These are phyloP conservation scores for Salvia hispanica DNA, from an alignment of 257 asterid genomes.

Conservation along the genomic window DNA sequence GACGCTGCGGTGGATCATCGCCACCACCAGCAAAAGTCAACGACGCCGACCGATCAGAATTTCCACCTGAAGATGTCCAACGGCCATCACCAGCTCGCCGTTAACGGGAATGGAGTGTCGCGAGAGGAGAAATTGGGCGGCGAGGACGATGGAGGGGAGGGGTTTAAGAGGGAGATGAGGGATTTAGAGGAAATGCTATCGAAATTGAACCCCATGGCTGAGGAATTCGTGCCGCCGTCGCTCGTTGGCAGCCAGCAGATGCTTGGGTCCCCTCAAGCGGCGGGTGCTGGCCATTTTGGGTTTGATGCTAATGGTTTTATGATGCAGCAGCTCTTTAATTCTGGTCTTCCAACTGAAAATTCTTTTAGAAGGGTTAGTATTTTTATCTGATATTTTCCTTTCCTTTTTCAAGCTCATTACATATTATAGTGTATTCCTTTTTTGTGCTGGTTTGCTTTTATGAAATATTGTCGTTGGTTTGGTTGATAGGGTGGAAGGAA, in stretches of 20 bases:
- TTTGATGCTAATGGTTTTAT: slow-evolving; percentile 55
- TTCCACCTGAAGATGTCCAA: slow-evolving; percentile 42
- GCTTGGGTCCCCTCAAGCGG: slow-evolving; percentile 43
- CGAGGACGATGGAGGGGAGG: slow-evolving; percentile 53
- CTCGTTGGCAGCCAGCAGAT: slow-evolving; percentile 36
- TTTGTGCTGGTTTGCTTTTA: not conserved
- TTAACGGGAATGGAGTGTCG: slow-evolving; percentile 38
- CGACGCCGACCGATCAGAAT: slow-evolving; percentile 52
- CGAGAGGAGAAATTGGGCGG: slow-evolving; percentile 32
- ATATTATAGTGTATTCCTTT: not conserved
- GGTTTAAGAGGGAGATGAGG: slow-evolving; percentile 67
- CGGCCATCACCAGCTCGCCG: slow-evolving; percentile 38
- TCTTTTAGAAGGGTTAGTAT: slow-evolving; percentile 65
- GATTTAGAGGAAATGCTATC: slow-evolving; percentile 76
- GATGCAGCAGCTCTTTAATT: slow-evolving; percentile 50
- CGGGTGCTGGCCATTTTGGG: slow-evolving; percentile 58
- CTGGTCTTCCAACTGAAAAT: slow-evolving; percentile 55
- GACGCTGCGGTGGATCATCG: slow-evolving; percentile 48
- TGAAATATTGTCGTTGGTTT: not conserved
- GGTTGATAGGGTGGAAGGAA: not conserved
- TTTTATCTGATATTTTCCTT: not conserved
- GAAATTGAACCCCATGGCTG: slow-evolving; percentile 78
- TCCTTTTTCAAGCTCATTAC: not conserved
- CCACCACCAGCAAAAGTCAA: slow-evolving; percentile 55
- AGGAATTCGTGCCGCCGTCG: slow-evolving; percentile 76